Conservation (phyloP, 2,329 filamentous ascomycete species). For the Neophaeococcomyces aloes region DNA sequence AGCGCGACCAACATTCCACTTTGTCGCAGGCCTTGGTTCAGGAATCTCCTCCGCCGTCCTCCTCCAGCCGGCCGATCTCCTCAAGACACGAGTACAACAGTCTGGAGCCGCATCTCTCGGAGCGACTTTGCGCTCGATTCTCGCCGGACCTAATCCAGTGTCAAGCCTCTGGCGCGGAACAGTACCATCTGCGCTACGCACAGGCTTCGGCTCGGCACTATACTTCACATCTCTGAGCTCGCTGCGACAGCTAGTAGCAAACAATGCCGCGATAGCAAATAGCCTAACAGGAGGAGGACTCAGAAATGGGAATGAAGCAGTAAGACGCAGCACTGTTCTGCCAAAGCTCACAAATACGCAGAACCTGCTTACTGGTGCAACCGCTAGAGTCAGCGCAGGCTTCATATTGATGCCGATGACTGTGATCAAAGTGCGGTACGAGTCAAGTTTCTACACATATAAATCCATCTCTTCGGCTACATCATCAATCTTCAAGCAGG, state of each 20-base stretch:
- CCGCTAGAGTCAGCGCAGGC: conserved; percentile 74
- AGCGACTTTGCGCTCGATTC: conserved; percentile 58
- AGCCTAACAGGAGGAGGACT: conserved; percentile 18
- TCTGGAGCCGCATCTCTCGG: conserved; percentile 60
- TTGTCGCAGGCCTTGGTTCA: conserved; percentile 75
- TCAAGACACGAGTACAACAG: conserved; percentile 94
- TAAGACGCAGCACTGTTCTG: conserved; percentile 47
- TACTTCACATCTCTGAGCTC: conserved; percentile 87
- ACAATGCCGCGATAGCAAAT: conserved; percentile 31
- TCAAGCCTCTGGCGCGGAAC: conserved; percentile 84
- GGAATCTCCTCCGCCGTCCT: conserved; percentile 81
- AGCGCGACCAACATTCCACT: conserved; percentile 55
- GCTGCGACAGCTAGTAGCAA: conserved; percentile 53
- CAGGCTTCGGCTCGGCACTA: conserved; percentile 81
- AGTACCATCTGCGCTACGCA: conserved; percentile 81
- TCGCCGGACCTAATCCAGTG: conserved; percentile 54
- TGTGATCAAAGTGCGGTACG: conserved; percentile 91
- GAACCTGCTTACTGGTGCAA: conserved; percentile 75
- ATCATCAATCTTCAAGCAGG: conserved; percentile 59
- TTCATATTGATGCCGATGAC: conserved; percentile 93
- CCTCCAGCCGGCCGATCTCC: conserved; percentile 85
- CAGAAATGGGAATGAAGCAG: not conserved
- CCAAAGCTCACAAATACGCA: conserved; percentile 73
- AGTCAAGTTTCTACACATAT: conserved; percentile 78
- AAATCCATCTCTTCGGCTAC: conserved; percentile 62